These are phyloP conservation scores for Alternaria alternata DNA, from an alignment of 2,329 filamentous ascomycete genomes.

Conservation along the genomic window DNA sequence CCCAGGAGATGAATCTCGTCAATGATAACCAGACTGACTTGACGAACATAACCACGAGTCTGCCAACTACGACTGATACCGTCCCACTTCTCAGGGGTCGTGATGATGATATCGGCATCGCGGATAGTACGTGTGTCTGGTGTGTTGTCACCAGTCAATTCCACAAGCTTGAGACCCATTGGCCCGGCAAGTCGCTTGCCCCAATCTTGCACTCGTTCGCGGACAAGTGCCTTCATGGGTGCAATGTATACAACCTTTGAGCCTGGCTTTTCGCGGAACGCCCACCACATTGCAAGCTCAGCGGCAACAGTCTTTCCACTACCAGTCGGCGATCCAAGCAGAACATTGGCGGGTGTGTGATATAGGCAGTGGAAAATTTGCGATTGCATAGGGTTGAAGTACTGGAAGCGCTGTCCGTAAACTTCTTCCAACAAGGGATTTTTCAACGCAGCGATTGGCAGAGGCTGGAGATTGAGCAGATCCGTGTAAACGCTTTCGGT, in stretches of 20 bases:
- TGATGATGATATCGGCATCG: constrained; percentile 97
- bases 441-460: constrained; percentile 86
- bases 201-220: constrained; percentile 97
- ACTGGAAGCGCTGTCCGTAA: constrained; percentile 88
- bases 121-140: constrained; percentile 95
- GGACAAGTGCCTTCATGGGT: constrained; percentile 98
- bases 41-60: constrained; percentile 92
- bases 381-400: constrained; percentile 99
- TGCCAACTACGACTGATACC: constrained; percentile 99
- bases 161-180: constrained; percentile 88
- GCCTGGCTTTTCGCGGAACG: constrained; percentile 90
- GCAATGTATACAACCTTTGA: constrained; percentile 99
- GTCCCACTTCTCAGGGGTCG: constrained; percentile 99
- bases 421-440: constrained; percentile 88
- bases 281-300: constrained; percentile 99
- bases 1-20: constrained; percentile 98
- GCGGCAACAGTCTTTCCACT: constrained; percentile 97
- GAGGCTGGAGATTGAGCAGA: constrained; percentile 86
- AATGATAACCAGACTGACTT: constrained; percentile 96
- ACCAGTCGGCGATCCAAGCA: constrained; percentile 93
- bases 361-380: constrained; percentile 98
- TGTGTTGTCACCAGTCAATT: constrained; percentile 97
- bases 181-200: constrained; percentile 79
- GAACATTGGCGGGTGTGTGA: constrained; percentile 87
- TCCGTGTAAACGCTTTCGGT: constrained; percentile 98